Conservation (phyloP, 2,329 filamentous ascomycete genomes). For the Lachnellula hyalina region DNA sequence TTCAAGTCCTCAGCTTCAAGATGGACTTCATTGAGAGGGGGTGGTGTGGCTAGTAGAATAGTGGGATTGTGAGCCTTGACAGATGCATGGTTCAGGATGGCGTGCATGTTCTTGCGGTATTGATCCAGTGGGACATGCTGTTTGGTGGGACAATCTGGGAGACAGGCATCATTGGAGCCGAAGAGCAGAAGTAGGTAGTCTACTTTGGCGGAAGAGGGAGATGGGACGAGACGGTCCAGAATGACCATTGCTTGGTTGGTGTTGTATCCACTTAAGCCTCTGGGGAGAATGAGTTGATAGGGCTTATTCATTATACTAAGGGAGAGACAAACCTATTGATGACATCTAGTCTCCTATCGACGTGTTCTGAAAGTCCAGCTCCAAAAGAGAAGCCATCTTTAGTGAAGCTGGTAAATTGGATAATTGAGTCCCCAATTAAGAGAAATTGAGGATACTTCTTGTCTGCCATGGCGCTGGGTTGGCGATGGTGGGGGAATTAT, state of each 20-base stretch:
- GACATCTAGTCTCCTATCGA: slow-evolving; percentile 70
- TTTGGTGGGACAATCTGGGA: slow-evolving; percentile 54
- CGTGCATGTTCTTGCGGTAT: slow-evolving; percentile 67
- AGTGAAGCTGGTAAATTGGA: slow-evolving; percentile 60
- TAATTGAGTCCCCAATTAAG: slow-evolving; percentile 86
- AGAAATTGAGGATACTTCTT: slow-evolving; percentile 63
- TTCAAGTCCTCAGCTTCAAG: slow-evolving; percentile 32
- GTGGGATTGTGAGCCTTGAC: slow-evolving; percentile 65
- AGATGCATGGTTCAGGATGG: slow-evolving; percentile 66
- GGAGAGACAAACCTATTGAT: slow-evolving; percentile 67
- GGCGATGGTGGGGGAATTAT: neutral
- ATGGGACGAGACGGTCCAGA: slow-evolving; percentile 65
- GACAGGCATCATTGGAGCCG: slow-evolving; percentile 83
- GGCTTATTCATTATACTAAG: neutral
- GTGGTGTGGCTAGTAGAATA: slow-evolving; percentile 75
- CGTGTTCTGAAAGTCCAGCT: slow-evolving; percentile 48
- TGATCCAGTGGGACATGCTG: slow-evolving; percentile 75
- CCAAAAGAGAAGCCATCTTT: slow-evolving; percentile 69
- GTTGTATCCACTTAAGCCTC: slow-evolving; percentile 61
- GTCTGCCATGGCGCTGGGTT: neutral
- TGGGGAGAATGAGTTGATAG: neutral
- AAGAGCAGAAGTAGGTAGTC: slow-evolving; percentile 68
- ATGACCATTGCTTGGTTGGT: slow-evolving; percentile 67
- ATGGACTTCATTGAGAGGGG: slow-evolving; percentile 62
- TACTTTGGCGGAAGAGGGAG: slow-evolving; percentile 55